Conservation (phyloP, 345 rosid genomes). For the Populus simonii region DNA sequence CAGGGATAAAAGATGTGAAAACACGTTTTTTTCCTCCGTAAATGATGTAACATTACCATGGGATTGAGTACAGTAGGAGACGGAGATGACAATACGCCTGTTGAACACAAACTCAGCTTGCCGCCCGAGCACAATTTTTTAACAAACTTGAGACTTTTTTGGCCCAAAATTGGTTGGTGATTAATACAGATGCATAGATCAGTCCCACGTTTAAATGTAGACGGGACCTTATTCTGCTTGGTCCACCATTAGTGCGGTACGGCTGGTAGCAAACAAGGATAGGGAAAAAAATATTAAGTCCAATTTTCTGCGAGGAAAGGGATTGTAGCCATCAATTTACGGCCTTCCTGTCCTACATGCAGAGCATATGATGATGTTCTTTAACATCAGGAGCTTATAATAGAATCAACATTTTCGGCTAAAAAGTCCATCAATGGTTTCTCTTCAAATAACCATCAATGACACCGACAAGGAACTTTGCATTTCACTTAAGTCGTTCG, state of each 20-base stretch:
- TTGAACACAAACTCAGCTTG: not conserved
- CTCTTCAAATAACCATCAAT: not conserved
- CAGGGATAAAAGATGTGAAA: not conserved
- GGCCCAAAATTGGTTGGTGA: not conserved
- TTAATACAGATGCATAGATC: not conserved
- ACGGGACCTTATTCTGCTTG: not conserved
- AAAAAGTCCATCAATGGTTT: not conserved
- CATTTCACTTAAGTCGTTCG: not conserved
- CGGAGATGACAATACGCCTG: not conserved
- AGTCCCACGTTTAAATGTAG: not conserved
- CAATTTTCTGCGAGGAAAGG: not conserved
- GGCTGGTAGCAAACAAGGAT: conserved; percentile 12
- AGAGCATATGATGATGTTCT: not conserved
- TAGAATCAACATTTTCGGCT: conserved; percentile 1
- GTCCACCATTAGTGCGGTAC: not conserved
- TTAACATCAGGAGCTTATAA: not conserved
- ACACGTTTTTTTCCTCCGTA: too few relatives aligned
- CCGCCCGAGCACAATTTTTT: not conserved
- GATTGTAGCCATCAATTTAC: not conserved
- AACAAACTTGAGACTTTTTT: not conserved
- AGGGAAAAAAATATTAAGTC: not conserved
- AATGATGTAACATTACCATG: not conserved
- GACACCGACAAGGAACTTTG: not conserved
- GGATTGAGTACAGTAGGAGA: not conserved
- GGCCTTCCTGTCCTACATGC: not conserved